Evolutionary conservation across 2,329 filamentous ascomycete species (phyloP).

Genomic region (Exophiala sp.): DNA sequence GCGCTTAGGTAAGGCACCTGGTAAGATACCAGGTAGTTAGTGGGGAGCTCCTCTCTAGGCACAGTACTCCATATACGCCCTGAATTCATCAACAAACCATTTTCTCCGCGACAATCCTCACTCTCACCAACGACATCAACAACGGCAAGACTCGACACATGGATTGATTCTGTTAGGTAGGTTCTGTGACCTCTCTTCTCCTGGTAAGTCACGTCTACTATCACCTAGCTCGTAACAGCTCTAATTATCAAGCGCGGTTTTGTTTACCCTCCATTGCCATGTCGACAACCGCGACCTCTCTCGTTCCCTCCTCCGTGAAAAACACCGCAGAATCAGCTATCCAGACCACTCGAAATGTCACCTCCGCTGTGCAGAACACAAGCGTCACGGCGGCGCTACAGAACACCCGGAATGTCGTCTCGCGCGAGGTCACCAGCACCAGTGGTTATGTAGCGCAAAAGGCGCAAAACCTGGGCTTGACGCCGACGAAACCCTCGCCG

Average conservation of each 20-base stretch:
- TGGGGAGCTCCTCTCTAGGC: too few relatives aligned
- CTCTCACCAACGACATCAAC: too few relatives aligned
- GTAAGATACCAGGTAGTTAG: too few relatives aligned
- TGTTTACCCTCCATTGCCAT: conserved; percentile 4
- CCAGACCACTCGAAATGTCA: conserved; percentile 6
- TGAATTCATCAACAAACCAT: too few relatives aligned
- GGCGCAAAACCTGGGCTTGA: neutral
- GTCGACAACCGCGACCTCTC: conserved; percentile 19
- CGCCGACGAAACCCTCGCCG: conserved; percentile 4
- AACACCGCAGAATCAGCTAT: conserved; percentile 7
- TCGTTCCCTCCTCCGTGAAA: conserved; percentile 12
- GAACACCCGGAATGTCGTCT: conserved; percentile 3
- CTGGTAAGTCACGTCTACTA: too few relatives aligned
- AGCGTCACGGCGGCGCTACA: conserved; percentile 1
- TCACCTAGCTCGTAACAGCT: too few relatives aligned
- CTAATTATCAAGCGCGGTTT: neutral
- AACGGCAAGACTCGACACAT: too few relatives aligned
- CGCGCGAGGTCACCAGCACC: conserved; percentile 4
- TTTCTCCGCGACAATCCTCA: too few relatives aligned
- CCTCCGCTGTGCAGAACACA: neutral
- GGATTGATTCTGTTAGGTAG: too few relatives aligned
- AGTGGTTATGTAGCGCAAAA: conserved; percentile 1
- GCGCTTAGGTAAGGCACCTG: too few relatives aligned
- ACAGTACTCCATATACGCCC: too few relatives aligned
- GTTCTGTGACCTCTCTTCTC: too few relatives aligned